Evolutionary conservation across 2,329 filamentous ascomycete species (phyloP).

Genomic region (Fusarium duplospermum): DNA sequence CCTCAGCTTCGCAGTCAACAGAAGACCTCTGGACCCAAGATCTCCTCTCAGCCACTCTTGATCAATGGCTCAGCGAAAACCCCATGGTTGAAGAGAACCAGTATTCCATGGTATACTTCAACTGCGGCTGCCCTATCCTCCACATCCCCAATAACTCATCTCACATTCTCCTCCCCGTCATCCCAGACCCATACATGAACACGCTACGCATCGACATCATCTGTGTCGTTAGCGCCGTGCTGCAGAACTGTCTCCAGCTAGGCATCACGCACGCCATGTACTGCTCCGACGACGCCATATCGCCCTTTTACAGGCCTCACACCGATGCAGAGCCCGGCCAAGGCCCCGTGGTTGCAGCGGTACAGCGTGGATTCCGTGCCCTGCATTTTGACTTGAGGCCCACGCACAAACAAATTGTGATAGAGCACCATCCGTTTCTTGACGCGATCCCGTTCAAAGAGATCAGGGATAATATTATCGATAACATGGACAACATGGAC

Average conservation of each 20-base stretch:
- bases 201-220: constrained; percentile 42
- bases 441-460: constrained; percentile 43
- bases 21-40: constrained; percentile 9
- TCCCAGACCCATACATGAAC: constrained; percentile 42
- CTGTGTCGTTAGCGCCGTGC: constrained; percentile 39
- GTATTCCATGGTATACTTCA: constrained; percentile 33
- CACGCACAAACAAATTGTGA: constrained; percentile 39
- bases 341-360: constrained; percentile 28
- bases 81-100: constrained; percentile 5
- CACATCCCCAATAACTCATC: constrained; percentile 36
- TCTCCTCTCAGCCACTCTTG: constrained; percentile 18
- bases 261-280: constrained; percentile 41
- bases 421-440: constrained; percentile 44
- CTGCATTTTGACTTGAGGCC: constrained; percentile 45
- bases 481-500: constrained; percentile 33
- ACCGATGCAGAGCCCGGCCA: constrained; percentile 20
- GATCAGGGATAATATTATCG: constrained; percentile 44
- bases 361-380: constrained; percentile 35
- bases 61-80: constrained; percentile 29
- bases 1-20: constrained; percentile 5
- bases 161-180: constrained; percentile 37
- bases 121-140: constrained; percentile 41
- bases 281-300: constrained; percentile 41
- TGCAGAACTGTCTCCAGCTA: constrained; percentile 43
- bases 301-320: constrained; percentile 39